Percentiles rank a stretch among this genome's conserved stretches.
Conservation (phyloP, 148 eudicot species). For the Vaccinium vitisidaea region DNA sequence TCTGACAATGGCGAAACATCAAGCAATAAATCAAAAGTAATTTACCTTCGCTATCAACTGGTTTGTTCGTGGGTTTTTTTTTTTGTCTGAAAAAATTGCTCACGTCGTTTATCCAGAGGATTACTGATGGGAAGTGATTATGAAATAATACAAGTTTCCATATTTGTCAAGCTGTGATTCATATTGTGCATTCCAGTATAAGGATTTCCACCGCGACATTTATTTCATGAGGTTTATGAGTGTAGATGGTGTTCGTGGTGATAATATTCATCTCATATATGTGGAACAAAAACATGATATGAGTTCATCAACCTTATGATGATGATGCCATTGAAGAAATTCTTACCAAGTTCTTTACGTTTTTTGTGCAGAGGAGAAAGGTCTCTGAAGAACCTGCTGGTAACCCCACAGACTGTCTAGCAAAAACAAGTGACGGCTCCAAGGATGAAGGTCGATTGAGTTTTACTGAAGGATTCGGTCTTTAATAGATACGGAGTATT, state of each 20-base stretch:
- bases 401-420: slow-evolving; percentile 50
- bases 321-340: not conserved
- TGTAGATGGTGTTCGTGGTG: not conserved
- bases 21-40: slow-evolving; percentile 38
- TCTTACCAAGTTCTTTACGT: not conserved
- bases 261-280: not conserved
- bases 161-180: not conserved
- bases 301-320: too few relatives aligned
- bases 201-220: not conserved
- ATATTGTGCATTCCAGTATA: not conserved
- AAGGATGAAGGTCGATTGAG: slow-evolving; percentile 38
- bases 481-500: too few relatives aligned
- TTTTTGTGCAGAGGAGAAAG: slow-evolving; percentile 49
- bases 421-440: slow-evolving; percentile 32
- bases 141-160: not conserved
- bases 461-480: not conserved
- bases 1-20: slow-evolving; percentile 33
- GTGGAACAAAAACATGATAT: not conserved
- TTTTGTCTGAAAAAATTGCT: not conserved
- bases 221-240: not conserved
- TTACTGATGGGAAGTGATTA: not conserved
- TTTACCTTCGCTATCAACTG: not conserved
- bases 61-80: not conserved
- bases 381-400: slow-evolving; percentile 26
- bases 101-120: not conserved